phyloP scores from a whole-genome alignment of 495 filamentous ascomycete genomes.

The Annulohypoxylon bovei region DNA sequence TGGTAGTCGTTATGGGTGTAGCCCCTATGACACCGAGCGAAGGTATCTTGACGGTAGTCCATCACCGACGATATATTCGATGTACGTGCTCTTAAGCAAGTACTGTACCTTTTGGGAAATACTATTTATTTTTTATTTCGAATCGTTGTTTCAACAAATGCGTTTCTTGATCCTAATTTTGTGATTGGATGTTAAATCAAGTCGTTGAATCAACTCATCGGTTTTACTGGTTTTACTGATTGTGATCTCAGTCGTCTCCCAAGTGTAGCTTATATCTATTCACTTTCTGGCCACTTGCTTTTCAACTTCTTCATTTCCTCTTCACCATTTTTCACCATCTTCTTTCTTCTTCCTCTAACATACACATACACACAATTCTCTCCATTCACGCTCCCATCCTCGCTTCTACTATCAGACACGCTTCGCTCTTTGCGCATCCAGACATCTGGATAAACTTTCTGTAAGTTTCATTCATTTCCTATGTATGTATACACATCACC shows the following conservation, averaged over 20 bases:
- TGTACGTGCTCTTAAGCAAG: background rate
- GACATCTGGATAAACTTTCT: background rate
- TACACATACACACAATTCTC: background rate
- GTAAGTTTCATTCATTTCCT: conserved; percentile 4
- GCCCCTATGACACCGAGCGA: background rate
- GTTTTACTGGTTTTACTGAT: background rate
- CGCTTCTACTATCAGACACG: background rate
- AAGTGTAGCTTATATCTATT: background rate
- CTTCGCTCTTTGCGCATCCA: background rate
- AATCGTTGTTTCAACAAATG: background rate
- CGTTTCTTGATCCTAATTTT: background rate
- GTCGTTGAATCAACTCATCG: background rate
- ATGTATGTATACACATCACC: background rate
- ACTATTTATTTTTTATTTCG: background rate
- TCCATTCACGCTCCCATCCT: background rate
- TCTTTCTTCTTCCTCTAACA: background rate
- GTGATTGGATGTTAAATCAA: background rate
- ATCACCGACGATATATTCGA: background rate
- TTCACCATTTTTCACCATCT: too few relatives aligned
- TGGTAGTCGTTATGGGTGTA: background rate
- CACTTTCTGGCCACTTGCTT: background rate
- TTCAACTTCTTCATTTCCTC: background rate
- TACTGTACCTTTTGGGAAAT: background rate
- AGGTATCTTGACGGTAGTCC: background rate
- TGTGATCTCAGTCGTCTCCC: too few relatives aligned